These are phyloP conservation scores for Pinus tabuliformis DNA, from an alignment of 75 land plant genomes.

Conservation along the genomic window DNA sequence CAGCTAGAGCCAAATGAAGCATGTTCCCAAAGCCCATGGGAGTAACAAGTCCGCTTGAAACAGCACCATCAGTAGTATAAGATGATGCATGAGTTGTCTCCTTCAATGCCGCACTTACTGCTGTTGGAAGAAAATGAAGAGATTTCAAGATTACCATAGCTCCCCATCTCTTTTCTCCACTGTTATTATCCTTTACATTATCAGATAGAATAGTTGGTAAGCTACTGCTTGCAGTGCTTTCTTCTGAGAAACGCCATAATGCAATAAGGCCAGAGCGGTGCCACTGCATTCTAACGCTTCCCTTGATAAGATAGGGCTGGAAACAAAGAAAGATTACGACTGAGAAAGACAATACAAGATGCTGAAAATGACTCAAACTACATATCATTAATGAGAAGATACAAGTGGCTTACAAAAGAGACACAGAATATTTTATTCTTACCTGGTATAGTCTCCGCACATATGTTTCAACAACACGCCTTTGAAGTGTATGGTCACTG, in stretches of 20 bases:
- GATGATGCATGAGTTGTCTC: slow-evolving; percentile 42
- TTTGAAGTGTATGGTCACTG: slow-evolving; percentile 94
- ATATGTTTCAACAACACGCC: slow-evolving; percentile 96
- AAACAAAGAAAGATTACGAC: slow-evolving; percentile 7
- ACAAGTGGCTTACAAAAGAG: not conserved
- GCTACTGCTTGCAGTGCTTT: slow-evolving; percentile 53
- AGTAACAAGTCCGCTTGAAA: slow-evolving; percentile 22
- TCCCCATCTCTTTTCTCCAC: slow-evolving; percentile 77
- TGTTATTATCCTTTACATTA: slow-evolving; percentile 37
- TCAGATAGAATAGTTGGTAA: slow-evolving; percentile 18
- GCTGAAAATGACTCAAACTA: not conserved
- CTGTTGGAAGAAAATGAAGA: slow-evolving; percentile 68
- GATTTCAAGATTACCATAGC: slow-evolving; percentile 88
- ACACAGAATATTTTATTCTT: not conserved
- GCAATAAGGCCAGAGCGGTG: slow-evolving; percentile 90
- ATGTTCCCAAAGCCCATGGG: slow-evolving; percentile 65
- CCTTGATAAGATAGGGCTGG: slow-evolving; percentile 96
- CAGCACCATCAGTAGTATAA: slow-evolving; percentile 12
- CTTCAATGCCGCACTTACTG: slow-evolving; percentile 74
- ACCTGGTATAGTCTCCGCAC: slow-evolving; percentile 95
- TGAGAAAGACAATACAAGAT: not conserved
- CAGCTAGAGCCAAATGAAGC: slow-evolving; percentile 92
- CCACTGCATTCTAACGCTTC: slow-evolving; percentile 97
- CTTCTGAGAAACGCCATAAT: slow-evolving; percentile 92
- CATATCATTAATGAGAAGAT: not conserved